Conservation (phyloP, 1,284 basidiomycete genomes). For the Xerocomus nothofagi region DNA sequence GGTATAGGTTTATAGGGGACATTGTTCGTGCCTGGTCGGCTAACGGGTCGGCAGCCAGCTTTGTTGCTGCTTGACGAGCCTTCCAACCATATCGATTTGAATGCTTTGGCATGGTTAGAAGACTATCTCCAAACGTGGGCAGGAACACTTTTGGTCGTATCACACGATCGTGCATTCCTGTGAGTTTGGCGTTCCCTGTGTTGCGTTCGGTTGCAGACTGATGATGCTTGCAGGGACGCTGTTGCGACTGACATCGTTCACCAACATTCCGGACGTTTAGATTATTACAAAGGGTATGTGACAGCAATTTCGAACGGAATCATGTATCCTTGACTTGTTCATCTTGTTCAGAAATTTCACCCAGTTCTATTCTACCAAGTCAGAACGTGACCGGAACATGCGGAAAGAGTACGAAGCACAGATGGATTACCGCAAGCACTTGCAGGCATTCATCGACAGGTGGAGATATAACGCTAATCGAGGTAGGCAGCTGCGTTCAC, state of each 20-base stretch:
- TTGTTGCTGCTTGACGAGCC: slow-evolving; percentile 92
- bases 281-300: slow-evolving; percentile 86
- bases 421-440: slow-evolving; percentile 90
- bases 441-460: slow-evolving; percentile 97
- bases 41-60: slow-evolving; percentile 50
- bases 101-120: slow-evolving; percentile 85
- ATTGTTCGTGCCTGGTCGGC: background rate
- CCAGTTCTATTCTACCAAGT: slow-evolving; percentile 98
- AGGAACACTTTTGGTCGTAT: slow-evolving; percentile 94
- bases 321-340: background rate
- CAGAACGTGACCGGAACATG: slow-evolving; percentile 89
- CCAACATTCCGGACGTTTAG: slow-evolving; percentile 92
- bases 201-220: background rate
- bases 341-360: slow-evolving; percentile 86
- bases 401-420: slow-evolving; percentile 95
- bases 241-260: slow-evolving; percentile 97
- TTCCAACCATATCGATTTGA: slow-evolving; percentile 94
- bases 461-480: slow-evolving; percentile 96
- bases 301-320: background rate
- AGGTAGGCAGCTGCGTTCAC: slow-evolving; percentile 39
- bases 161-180: slow-evolving; percentile 98
- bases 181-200: slow-evolving; percentile 36
- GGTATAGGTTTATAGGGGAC: slow-evolving; percentile 40
- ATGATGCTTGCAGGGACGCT: slow-evolving; percentile 61
- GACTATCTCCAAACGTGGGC: slow-evolving; percentile 98